Percentiles rank a stretch among this genome's conserved stretches.
Evolutionary conservation across 2,329 filamentous ascomycete species (phyloP).

Genomic region (Geosmithia morbida): DNA sequence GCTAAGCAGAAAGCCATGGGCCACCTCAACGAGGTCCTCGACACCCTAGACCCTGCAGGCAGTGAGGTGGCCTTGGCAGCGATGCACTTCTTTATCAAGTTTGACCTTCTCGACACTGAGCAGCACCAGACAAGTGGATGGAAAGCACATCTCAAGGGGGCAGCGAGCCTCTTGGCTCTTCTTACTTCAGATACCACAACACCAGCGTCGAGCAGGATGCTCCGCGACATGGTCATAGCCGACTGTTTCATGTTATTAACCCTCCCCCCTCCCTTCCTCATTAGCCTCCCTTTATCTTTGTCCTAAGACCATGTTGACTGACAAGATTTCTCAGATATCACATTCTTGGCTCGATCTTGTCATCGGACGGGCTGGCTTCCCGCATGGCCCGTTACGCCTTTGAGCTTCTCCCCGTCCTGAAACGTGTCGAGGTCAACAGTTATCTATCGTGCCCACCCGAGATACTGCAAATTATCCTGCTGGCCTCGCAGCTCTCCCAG

Average conservation of each 20-base stretch:
- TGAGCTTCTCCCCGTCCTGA: slow-evolving; percentile 22
- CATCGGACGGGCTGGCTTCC: slow-evolving; percentile 19
- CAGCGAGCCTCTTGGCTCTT: slow-evolving; percentile 24
- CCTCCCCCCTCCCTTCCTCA: no score
- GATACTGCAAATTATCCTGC: slow-evolving; percentile 29
- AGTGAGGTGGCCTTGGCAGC: slow-evolving; percentile 31
- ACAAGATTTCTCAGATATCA: slow-evolving; percentile 18
- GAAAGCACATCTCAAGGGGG: slow-evolving; percentile 30
- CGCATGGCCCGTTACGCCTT: slow-evolving; percentile 23
- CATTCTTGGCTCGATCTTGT: slow-evolving; percentile 22
- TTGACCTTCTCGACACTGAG: slow-evolving; percentile 33
- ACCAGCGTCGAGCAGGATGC: slow-evolving; percentile 16
- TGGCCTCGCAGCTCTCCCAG: slow-evolving; percentile 26
- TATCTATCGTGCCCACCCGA: slow-evolving; percentile 26
- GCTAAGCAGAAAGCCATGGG: slow-evolving; percentile 32
- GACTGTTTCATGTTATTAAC: slow-evolving; percentile 27
- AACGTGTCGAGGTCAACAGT: slow-evolving; percentile 24
- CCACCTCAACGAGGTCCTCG: slow-evolving; percentile 23
- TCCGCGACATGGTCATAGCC: slow-evolving; percentile 30
- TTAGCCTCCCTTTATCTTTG: not conserved
- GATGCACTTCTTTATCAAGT: slow-evolving; percentile 35
- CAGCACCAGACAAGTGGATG: slow-evolving; percentile 24
- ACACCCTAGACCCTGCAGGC: slow-evolving; percentile 21
- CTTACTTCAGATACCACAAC: slow-evolving; percentile 13
- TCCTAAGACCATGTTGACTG: slow-evolving; percentile 1